Evolutionary conservation across 257 asterid species (phyloP).

Genomic region (Solanum peruvianum): DNA sequence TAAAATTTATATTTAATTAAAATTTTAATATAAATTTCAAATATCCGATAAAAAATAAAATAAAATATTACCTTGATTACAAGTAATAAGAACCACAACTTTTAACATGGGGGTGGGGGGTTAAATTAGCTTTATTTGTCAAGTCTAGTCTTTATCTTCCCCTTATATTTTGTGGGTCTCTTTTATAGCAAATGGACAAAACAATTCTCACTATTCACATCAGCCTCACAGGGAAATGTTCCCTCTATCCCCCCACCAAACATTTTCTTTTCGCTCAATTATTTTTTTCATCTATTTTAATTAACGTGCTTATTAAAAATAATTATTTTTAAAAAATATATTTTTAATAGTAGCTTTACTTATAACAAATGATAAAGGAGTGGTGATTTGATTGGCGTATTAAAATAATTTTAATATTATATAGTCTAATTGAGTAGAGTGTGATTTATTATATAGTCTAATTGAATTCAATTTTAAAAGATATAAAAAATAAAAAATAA

Average conservation of each 20-base stretch:
- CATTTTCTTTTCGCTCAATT: background rate
- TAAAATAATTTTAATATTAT: too few species aligned
- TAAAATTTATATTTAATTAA: too few species aligned
- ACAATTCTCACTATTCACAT: background rate
- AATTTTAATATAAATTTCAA: too few species aligned
- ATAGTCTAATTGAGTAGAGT: accelerated
- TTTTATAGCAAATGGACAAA: background rate
- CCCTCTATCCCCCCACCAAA: background rate
- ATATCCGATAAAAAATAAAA: accelerated
- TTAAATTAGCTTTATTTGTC: background rate
- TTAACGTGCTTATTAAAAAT: too few species aligned
- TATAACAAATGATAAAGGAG: too few species aligned
- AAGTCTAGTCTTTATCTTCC: background rate
- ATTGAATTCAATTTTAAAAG: too few species aligned
- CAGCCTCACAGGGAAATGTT: background rate
- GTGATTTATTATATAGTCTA: too few species aligned
- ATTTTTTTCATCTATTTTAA: too few species aligned
- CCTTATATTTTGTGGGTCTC: background rate
- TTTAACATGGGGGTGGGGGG: background rate
- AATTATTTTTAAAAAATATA: too few species aligned
- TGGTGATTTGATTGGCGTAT: too few species aligned
- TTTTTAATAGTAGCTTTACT: too few species aligned
- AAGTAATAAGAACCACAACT: background rate
- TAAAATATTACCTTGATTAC: background rate
- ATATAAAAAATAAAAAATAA: too few species aligned